Evolutionary conservation across 2,329 filamentous ascomycete species (phyloP), one percentile per base, ranked within the genome.

Genomic region (Neofusicoccum umdonicola): DNA sequence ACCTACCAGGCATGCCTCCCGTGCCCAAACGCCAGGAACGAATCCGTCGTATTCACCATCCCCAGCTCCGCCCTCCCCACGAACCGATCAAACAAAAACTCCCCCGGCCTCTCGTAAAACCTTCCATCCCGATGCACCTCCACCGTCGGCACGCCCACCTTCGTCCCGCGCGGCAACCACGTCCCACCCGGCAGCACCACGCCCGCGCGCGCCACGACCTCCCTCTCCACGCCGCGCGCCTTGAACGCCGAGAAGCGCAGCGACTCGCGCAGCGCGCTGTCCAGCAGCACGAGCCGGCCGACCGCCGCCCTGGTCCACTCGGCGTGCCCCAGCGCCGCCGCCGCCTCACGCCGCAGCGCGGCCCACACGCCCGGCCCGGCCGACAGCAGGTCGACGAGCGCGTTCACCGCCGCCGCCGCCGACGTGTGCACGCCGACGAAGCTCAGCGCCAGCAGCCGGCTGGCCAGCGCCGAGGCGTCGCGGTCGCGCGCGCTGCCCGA

Each of bases 21-120:
- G 66, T 87, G 83, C 0, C 86, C 85, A 71, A 88, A 88, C 0
- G 82, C 77, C 19, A 87, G 70, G 68, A 85, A 82, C 7, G 75
- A 71, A 42, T 82, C 76, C 41, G 81, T 82, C 1, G 85, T 86
- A 4, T 83, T 83, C 12, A 86, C 82, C 77, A 87, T 81, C 3
- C 83, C 80, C 15, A 82, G 68, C 71, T 81, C 79, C 48, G 79
- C 80, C 62, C 69, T 73, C 37, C 71, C 67, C 70, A 8, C 72
- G 67, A 45, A 74, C 71, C 8, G 70, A 42, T 71, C 71, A n/a
- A 67, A 72, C n/a, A 62, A 54, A 6, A 61, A 61, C 8, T 19
- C 41, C 9, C 67, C 63, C 4, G 69, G 61, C 3, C 67, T 54
- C 1, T 66, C 66, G 19, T 71, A 65, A 12, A 72, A 37, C 3